phyloP scores from a whole-genome alignment of 176 grass and related monocot species.

The Paspalum vaginatum region DNA sequence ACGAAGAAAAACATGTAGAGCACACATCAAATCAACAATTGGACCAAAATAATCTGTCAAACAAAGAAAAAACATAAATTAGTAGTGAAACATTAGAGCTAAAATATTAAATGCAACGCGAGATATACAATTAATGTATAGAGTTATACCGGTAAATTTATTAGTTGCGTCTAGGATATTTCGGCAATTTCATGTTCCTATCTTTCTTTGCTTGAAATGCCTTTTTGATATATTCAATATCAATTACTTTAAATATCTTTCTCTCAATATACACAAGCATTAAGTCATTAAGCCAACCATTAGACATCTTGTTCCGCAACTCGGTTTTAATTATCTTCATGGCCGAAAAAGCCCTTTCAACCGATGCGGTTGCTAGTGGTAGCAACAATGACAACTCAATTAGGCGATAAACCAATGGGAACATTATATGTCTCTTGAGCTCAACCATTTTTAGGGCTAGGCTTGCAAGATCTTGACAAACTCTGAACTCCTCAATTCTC shows the following conservation, averaged over 20 bases:
- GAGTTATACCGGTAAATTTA: no score
- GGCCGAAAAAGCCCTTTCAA: no score
- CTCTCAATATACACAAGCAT: not conserved
- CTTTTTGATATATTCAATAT: not conserved
- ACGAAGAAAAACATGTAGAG: no score
- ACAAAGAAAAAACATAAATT: no score
- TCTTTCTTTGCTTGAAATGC: not conserved
- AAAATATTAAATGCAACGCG: no score
- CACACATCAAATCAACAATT: no score
- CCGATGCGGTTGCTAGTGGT: no score
- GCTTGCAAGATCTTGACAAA: not conserved
- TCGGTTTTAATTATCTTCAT: not conserved
- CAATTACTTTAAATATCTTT: not conserved
- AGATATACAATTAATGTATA: no score
- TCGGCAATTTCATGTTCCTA: not conserved
- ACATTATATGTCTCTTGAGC: not conserved
- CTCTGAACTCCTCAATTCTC: not conserved
- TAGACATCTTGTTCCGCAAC: not conserved
- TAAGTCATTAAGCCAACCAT: not conserved
- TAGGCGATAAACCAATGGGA: not conserved
- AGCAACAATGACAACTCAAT: not conserved
- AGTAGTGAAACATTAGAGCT: no score
- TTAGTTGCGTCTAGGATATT: no score
- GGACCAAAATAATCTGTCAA: no score
- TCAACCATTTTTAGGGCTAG: not conserved